These are phyloP conservation scores for Artemisia tridentata DNA, from an alignment of 129 eudicot species.

Conservation along the genomic window DNA sequence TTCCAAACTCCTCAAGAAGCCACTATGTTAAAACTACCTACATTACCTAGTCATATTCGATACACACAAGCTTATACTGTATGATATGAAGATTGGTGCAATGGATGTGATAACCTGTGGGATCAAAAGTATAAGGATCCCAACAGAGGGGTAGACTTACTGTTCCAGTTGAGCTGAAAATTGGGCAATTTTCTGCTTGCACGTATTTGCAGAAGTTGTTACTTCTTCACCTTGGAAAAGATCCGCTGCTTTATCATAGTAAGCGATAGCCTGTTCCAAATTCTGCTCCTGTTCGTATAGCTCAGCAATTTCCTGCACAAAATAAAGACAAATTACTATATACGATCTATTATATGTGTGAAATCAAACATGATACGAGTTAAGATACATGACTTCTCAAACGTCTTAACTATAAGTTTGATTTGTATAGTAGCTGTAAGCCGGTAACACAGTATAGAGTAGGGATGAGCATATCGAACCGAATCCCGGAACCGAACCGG, in stretches of 20 bases:
- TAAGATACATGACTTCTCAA: not conserved
- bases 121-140: constrained; percentile 1
- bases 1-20: too few species aligned
- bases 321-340: constrained; percentile 10
- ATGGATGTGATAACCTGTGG: too few species aligned
- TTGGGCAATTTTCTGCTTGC: constrained; percentile 78
- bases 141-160: constrained; percentile 34
- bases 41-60: too few species aligned
- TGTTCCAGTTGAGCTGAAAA: constrained; percentile 69
- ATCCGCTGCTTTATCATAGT: constrained; percentile 66
- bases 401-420: too few species aligned
- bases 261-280: constrained; percentile 60
- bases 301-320: constrained; percentile 79
- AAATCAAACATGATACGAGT: not conserved
- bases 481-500: too few species aligned
- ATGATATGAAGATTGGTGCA: too few species aligned
- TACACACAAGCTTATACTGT: too few species aligned
- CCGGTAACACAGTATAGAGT: too few species aligned
- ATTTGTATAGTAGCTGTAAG: too few species aligned
- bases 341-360: constrained; percentile 2
- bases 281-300: constrained; percentile 66
- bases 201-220: constrained; percentile 65
- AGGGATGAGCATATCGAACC: too few species aligned
- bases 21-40: too few species aligned
- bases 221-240: constrained; percentile 73